Base-by-base conservation (phyloP, 495 filamentous ascomycete species). In the Aspergillus campestris region DNA sequence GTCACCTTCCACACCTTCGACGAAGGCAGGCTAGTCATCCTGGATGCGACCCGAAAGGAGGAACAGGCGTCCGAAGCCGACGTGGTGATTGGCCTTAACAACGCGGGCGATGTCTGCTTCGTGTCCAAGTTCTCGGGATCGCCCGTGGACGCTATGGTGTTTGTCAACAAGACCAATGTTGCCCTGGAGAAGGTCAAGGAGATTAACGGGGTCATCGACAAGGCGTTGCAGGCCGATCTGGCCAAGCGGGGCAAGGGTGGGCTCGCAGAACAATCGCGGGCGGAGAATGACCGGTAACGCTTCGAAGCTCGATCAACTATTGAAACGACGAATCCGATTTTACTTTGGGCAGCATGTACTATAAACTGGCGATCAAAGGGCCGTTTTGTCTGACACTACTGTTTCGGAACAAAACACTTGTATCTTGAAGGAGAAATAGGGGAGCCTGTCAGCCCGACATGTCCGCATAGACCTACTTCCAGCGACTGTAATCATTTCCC, bases 41-140 rank as follows among this genome's bases (percentile, higher is more conserved):
- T 91, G 6, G 92, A 98, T 67, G 81, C 89, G 4, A 88, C 75
- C 13, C 70, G 82, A 52, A 69, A 83, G 47, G 92, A 98, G 62
- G 91, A 97, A 67, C 86, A 91, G 60, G 73, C 90, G 29, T 76
- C 87, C 3, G 83, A 89, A 32, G 89, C 84, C 12, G 86, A 88
- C 57, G 73, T 91, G 36, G 84, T 94, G 1, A 78, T 98, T 42
- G 87, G 83, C 9, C 70, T 95, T 59, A 97, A 97, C 63, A 77
- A 80, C 45, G 81, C 87, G 52, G 92, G 94, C 1, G 92, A 97
- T 66, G 78, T 96, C 14, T 95, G 89, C 57, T 86, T 89, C 67
- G 74, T 96, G 47, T 82, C 87, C 27, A 98, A 97, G 65, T 77
- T 86, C 35, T 87, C 88, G 1, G 92, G 92, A 6, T 74, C 76